These are phyloP conservation scores for Rugonectria rugulosa DNA, from an alignment of 2,329 filamentous ascomycete genomes.

Conservation along the genomic window DNA sequence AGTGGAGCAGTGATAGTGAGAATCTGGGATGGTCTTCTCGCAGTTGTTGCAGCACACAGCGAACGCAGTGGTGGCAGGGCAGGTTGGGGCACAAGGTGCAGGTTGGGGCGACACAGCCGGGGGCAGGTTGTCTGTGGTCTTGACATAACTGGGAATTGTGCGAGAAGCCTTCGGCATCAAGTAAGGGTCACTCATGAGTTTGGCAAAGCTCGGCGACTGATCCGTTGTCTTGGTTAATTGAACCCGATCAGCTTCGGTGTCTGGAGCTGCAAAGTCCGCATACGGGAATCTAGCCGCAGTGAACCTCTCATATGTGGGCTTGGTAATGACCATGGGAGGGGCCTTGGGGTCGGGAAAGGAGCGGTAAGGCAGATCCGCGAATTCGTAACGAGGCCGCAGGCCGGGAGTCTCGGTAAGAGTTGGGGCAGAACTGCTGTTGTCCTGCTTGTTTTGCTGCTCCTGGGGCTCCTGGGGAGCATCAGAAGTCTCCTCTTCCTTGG, in stretches of 20 bases:
- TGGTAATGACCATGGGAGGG: neutral
- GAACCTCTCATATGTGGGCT: neutral
- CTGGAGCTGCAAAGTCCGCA: too few species aligned
- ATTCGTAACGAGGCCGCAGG: conserved; percentile 24
- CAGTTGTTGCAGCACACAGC: conserved; percentile 96
- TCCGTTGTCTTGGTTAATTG: too few species aligned
- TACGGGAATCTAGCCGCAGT: neutral
- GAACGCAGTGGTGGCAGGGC: conserved; percentile 54
- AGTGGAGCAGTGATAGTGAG: conserved; percentile 93
- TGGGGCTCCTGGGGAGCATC: conserved; percentile 20
- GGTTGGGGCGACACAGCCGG: neutral
- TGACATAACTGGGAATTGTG: neutral
- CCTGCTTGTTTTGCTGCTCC: conserved; percentile 20
- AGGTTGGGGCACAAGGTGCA: conserved; percentile 11
- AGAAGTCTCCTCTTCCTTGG: conserved; percentile 20
- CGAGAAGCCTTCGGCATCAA: neutral
- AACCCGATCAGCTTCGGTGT: too few species aligned
- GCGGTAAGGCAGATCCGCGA: conserved; percentile 35
- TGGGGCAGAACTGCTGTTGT: conserved; percentile 25
- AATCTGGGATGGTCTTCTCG: conserved; percentile 76
- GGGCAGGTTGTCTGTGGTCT: conserved; percentile 7
- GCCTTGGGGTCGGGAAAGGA: conserved; percentile 17
- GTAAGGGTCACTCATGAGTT: neutral
- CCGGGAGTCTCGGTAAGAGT: conserved; percentile 31
- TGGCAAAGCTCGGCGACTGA: neutral